Evolutionary conservation across 2,329 filamentous ascomycete genomes (phyloP), one percentile per base, ranked within the genome.

Genomic region (Verticillium klebahnii): DNA sequence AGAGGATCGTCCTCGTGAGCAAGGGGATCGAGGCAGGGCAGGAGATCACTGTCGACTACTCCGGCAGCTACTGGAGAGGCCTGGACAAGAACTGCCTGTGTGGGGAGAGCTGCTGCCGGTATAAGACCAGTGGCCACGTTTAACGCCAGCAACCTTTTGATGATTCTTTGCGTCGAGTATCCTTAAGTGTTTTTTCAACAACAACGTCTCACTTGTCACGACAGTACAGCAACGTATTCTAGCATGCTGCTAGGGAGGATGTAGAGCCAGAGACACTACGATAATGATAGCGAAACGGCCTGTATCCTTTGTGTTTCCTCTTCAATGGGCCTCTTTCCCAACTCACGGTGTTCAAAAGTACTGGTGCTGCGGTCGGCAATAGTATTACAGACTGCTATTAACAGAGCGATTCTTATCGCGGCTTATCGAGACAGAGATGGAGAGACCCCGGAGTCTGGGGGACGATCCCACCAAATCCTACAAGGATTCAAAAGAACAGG

Each of bases 21-120:
- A 82, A 82, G 62, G 83, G 83, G 1, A 78, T 86, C 15, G 74
- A 78, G 37, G 79, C 82, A 3, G 82, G 81, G 0, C 72, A 74
- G 7, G 84, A 86, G 69, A 76, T 86, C 58, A 85, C 83, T 12
- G 81, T 86, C 6, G 84, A 86, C 64, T 86, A 86, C 66, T 84
- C 82, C 14, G 79, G 83, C 67, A 79, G 79, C 62, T 86, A 86
- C 67, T 86, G 84, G 83, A 75, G 77, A 57, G 78, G 82, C 32
- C 67, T 86, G 57, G 78, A 84, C 65, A 86, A 86, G 69, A 74
- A 72, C 12, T 86, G 82, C 68, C 72, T 84, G 0, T 86, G 83
- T 66, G 81, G 82, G 5, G 81, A 84, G 70, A 68, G 73, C 14
- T 81, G 80, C 60, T 85, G 83, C 67, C 72, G 80, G 61, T 83